Evolutionary conservation across 805 yeast genomes (phyloP).

Genomic region (Candida manassasensis): DNA sequence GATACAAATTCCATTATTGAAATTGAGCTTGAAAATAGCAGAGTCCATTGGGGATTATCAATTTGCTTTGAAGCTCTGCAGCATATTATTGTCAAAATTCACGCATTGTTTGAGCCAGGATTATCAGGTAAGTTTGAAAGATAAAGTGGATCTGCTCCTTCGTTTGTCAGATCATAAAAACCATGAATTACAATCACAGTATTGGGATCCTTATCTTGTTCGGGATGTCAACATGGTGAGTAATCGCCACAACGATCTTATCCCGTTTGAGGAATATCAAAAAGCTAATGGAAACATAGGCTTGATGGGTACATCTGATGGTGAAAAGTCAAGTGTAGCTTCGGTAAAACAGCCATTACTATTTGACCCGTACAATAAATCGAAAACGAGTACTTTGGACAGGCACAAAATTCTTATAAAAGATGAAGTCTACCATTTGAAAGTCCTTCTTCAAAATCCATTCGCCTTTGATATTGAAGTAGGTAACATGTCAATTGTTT

Average conservation of each 20-base stretch:
- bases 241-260: slow-evolving; percentile 25
- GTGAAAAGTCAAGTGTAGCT: slow-evolving; percentile 10
- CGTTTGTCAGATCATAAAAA: slow-evolving; percentile 19
- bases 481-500: slow-evolving; percentile 39
- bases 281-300: slow-evolving; percentile 9
- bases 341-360: slow-evolving; percentile 16
- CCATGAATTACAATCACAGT: slow-evolving; percentile 30
- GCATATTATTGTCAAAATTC: slow-evolving; percentile 53
- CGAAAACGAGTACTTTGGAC: slow-evolving; percentile 32
- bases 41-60: slow-evolving; percentile 45
- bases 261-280: slow-evolving; percentile 30
- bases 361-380: slow-evolving; percentile 49
- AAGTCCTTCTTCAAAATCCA: slow-evolving; percentile 68
- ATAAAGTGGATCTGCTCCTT: slow-evolving; percentile 22
- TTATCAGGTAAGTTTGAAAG: slow-evolving; percentile 51
- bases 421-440: slow-evolving; percentile 54
- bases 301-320: slow-evolving; percentile 8
- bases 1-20: slow-evolving; percentile 53
- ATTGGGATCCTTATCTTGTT: slow-evolving; percentile 73
- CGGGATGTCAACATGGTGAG: slow-evolving; percentile 41
- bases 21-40: slow-evolving; percentile 49
- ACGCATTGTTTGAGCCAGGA: slow-evolving; percentile 47
- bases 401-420: slow-evolving; percentile 40
- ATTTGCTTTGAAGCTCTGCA: slow-evolving; percentile 39
- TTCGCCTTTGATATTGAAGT: slow-evolving; percentile 69